These are phyloP conservation scores for Mycosphaerella arachidis DNA, from an alignment of 2,329 filamentous ascomycete genomes.

Conservation along the genomic window DNA sequence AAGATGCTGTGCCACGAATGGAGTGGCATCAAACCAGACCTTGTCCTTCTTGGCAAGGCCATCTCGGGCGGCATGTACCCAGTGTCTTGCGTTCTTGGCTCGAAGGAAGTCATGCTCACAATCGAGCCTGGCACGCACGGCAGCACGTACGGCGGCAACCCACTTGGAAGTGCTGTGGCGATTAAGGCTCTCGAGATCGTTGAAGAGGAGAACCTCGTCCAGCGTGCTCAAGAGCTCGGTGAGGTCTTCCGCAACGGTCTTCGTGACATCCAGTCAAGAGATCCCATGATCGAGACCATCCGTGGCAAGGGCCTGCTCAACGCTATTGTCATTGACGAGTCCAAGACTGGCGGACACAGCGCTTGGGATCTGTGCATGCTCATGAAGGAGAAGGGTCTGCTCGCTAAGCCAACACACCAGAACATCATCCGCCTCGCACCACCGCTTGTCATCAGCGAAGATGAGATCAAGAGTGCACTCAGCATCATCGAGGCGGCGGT, in stretches of 20 bases:
- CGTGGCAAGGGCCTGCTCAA: constrained; percentile 93
- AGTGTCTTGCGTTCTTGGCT: constrained; percentile 86
- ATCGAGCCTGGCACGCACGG: constrained; percentile 96
- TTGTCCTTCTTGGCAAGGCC: constrained; percentile 92
- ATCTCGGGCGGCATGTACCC: constrained; percentile 99
- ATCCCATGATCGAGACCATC: constrained; percentile 73
- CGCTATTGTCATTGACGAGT: constrained; percentile 92
- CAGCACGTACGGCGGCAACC: constrained; percentile 97
- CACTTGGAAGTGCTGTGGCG: constrained; percentile 88
- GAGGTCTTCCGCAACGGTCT: constrained; percentile 78
- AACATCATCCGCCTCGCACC: constrained; percentile 99
- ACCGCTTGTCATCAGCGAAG: constrained; percentile 87
- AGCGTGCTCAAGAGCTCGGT: constrained; percentile 75
- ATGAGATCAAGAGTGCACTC: constrained; percentile 73
- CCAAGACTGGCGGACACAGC: constrained; percentile 73
- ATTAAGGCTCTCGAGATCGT: constrained; percentile 93
- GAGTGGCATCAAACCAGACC: constrained; percentile 90
- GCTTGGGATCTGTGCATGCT: constrained; percentile 97
- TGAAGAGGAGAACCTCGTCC: constrained; percentile 82
- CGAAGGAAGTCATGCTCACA: constrained; percentile 89
- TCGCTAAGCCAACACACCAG: constrained; percentile 97
- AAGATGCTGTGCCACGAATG: constrained; percentile 92
- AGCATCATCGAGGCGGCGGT: constrained; percentile 77
- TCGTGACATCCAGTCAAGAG: constrained; percentile 58
- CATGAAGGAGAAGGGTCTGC: constrained; percentile 87